Evolutionary conservation across 768 basidiomycete genomes (phyloP).

Genomic region (Lentinula sp.): DNA sequence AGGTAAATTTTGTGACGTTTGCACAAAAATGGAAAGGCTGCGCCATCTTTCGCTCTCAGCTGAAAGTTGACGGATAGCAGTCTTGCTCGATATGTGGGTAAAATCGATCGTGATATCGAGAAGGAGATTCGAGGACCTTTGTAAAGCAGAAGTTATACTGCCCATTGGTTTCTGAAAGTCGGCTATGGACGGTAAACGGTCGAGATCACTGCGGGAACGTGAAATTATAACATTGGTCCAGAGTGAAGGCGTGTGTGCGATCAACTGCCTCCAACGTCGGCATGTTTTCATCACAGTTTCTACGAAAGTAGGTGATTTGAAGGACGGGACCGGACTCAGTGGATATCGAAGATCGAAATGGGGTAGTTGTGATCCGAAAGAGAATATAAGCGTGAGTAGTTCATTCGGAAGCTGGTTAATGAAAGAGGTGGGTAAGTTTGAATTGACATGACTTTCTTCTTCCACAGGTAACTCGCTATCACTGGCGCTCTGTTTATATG

Average conservation of each 20-base stretch:
- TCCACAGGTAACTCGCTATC: slow-evolving; percentile 1
- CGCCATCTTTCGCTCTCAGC: slow-evolving; percentile 5
- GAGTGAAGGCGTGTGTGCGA: slow-evolving; percentile 6
- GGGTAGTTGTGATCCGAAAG: slow-evolving; percentile 5
- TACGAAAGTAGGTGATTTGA: slow-evolving; percentile 7
- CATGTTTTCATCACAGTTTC: slow-evolving; percentile 8
- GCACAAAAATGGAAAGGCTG: slow-evolving; percentile 6
- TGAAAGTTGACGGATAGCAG: slow-evolving; percentile 4
- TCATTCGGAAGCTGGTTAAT: slow-evolving; percentile 11
- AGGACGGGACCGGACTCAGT: neutral
- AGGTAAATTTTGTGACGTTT: slow-evolving; percentile 2
- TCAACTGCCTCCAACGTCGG: slow-evolving; percentile 10
- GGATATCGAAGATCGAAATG: slow-evolving; percentile 9
- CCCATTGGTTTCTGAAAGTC: slow-evolving; percentile 8
- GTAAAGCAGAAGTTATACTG: slow-evolving; percentile 5
- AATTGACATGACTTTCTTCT: neutral
- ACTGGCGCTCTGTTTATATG: neutral
- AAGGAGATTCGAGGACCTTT: slow-evolving; percentile 6
- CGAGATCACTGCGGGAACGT: slow-evolving; percentile 7
- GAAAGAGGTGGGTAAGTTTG: slow-evolving; percentile 3
- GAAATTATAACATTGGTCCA: slow-evolving; percentile 7
- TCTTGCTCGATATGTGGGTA: slow-evolving; percentile 5
- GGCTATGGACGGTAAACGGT: slow-evolving; percentile 5
- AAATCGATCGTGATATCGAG: slow-evolving; percentile 9
- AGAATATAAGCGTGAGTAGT: slow-evolving; percentile 11